These are phyloP conservation scores for Moelleriella libera DNA, from an alignment of 2,329 filamentous ascomycete species.

Conservation along the genomic window DNA sequence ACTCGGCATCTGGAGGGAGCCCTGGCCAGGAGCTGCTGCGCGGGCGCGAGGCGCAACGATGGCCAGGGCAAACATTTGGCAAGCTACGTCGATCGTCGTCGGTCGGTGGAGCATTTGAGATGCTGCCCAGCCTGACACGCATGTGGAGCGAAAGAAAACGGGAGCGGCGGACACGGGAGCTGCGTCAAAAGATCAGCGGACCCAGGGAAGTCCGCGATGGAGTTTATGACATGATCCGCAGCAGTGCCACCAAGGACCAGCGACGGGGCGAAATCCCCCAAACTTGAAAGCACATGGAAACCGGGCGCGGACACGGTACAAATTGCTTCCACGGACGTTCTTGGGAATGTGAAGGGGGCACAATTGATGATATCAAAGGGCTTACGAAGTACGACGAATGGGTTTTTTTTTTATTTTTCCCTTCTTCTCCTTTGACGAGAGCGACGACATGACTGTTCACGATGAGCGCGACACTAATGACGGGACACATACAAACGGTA, in stretches of 20 bases:
- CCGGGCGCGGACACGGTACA: background rate
- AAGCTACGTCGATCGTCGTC: conserved; percentile 20
- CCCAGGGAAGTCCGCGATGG: conserved; percentile 44
- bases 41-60: conserved; percentile 13
- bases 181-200: conserved; percentile 45
- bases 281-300: background rate
- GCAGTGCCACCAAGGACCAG: conserved; percentile 12
- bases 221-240: conserved; percentile 40
- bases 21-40: conserved; percentile 16
- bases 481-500: background rate
- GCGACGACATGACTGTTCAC: background rate
- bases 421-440: too few relatives aligned
- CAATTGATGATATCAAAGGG: background rate
- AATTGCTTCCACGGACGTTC: too few relatives aligned
- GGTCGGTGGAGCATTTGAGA: conserved; percentile 34
- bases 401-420: too few relatives aligned
- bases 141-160: conserved; percentile 43
- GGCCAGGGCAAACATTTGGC: conserved; percentile 10
- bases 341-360: too few relatives aligned
- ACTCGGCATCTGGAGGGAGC: conserved; percentile 15
- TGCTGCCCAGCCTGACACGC: conserved; percentile 37
- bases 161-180: conserved; percentile 42
- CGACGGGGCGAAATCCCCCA: background rate
- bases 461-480: background rate
- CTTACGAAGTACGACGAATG: background rate